These are phyloP conservation scores for Lanmaoa rubissima DNA, from an alignment of 768 basidiomycete species.

Conservation along the genomic window DNA sequence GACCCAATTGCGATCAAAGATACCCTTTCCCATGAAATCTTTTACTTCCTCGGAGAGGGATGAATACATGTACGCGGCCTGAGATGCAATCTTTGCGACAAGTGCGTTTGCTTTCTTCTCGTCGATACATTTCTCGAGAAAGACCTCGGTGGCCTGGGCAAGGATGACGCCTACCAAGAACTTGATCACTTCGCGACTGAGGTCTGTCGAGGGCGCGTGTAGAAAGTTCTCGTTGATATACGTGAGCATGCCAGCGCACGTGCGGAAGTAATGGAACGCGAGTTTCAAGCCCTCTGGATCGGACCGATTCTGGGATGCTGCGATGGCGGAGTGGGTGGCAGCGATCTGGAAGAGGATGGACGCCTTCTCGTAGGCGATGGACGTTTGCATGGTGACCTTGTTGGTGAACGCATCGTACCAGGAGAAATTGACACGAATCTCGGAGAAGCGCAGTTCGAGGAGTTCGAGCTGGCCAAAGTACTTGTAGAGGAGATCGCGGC, in stretches of 20 bases:
- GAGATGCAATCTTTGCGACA: conserved; percentile 80
- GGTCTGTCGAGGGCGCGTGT: conserved; percentile 94
- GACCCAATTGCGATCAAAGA: conserved; percentile 94
- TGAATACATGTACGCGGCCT: conserved; percentile 79
- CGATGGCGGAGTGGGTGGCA: conserved; percentile 89
- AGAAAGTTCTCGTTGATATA: conserved; percentile 99
- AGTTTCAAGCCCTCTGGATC: conserved; percentile 92
- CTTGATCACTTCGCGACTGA: conserved; percentile 92
- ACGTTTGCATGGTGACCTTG: conserved; percentile 92
- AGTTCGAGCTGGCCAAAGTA: conserved; percentile 99
- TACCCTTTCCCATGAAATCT: conserved; percentile 94
- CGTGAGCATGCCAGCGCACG: conserved; percentile 93
- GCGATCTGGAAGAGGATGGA: conserved; percentile 97
- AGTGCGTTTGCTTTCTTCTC: conserved; percentile 85
- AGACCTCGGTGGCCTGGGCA: conserved; percentile 94
- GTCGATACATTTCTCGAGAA: conserved; percentile 90
- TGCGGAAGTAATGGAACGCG: conserved; percentile 87
- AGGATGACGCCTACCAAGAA: conserved; percentile 85
- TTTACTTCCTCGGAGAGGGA: conserved; percentile 88
- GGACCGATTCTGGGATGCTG: conserved; percentile 77
- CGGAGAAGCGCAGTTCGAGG: conserved; percentile 93
- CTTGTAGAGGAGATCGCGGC: conserved; percentile 93
- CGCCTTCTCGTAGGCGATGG: conserved; percentile 97
- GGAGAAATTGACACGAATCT: conserved; percentile 93
- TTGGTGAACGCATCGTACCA: conserved; percentile 97